A percentile compares a stretch with the other conserved stretches of the same genome.
These are phyloP conservation scores for Rhizoclosmatium hyalinum DNA, from an alignment of 371 early-diverging fungal genomes.

Conservation along the genomic window DNA sequence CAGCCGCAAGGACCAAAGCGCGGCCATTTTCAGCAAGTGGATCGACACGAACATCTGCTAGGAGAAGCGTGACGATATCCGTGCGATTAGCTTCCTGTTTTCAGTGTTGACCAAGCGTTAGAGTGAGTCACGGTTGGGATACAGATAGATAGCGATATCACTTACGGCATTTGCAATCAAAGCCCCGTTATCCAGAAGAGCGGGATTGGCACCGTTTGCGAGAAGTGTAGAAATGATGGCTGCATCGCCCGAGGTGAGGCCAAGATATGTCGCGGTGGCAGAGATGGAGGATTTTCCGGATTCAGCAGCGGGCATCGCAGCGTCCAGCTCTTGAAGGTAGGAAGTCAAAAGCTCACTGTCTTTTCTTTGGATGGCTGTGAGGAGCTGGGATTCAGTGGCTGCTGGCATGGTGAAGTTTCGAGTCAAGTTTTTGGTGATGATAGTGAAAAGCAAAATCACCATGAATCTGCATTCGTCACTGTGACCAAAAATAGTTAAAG, in stretches of 20 bases:
- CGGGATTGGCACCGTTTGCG: constrained; percentile 8
- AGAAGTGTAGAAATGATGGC: constrained; percentile 4
- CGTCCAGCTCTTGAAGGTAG: constrained; percentile 13
- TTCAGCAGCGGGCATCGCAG: background rate
- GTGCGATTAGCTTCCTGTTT: background rate
- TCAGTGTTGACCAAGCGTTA: too few relatives aligned
- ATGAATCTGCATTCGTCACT: background rate
- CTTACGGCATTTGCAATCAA: constrained; percentile 14
- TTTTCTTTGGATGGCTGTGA: constrained; percentile 3
- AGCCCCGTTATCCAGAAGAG: constrained; percentile 23
- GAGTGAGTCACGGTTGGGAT: background rate
- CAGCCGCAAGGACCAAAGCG: constrained; percentile 9
- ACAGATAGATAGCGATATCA: background rate
- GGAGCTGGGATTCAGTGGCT: background rate
- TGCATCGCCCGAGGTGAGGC: constrained; percentile 4
- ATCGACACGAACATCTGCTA: constrained; percentile 1
- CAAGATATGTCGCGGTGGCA: constrained; percentile 3
- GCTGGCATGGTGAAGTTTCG: background rate
- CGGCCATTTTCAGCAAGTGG: constrained; percentile 18
- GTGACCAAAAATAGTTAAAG: background rate
- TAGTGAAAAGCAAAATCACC: background rate
- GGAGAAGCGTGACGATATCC: constrained; percentile 9
- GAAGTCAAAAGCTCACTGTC: background rate
- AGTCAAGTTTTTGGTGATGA: background rate
- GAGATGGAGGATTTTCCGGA: background rate